Conservation (phyloP, 2,329 filamentous ascomycete species). For the Penicillium psychrosexuale region DNA sequence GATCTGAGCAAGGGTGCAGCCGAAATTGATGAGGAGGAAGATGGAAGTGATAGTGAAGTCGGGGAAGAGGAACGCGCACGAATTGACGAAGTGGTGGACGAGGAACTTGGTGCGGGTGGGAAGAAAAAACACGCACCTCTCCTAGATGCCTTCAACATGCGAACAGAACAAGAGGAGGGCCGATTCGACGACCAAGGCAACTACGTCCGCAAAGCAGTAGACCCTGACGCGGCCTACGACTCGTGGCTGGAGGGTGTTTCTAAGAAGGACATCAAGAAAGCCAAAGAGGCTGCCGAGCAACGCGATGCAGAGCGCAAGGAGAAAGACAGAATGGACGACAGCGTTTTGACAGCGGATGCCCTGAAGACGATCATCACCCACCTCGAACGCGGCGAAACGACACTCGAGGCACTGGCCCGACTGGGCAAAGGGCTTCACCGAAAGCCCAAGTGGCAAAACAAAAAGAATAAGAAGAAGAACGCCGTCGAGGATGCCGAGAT, state of each 20-base stretch:
- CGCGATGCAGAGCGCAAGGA: conserved; percentile 72
- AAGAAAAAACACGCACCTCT: conserved; percentile 92
- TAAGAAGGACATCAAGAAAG: conserved; percentile 88
- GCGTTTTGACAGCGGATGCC: conserved; percentile 68
- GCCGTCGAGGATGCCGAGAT: conserved; percentile 64
- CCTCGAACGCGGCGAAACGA: conserved; percentile 77
- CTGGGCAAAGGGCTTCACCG: conserved; percentile 65
- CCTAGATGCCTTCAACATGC: conserved; percentile 95
- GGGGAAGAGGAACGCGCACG: conserved; percentile 68
- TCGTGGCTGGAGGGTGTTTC: conserved; percentile 87
- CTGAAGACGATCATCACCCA: conserved; percentile 68
- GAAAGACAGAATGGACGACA: conserved; percentile 71
- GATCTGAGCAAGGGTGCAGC: conserved; percentile 53
- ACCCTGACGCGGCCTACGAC: conserved; percentile 88
- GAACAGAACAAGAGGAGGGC: conserved; percentile 84
- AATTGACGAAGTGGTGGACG: conserved; percentile 73
- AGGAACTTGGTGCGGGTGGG: conserved; percentile 84
- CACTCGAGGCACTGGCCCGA: conserved; percentile 80
- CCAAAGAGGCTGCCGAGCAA: conserved; percentile 81
- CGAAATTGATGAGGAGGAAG: conserved; percentile 62
- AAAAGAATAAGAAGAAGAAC: conserved; percentile 50
- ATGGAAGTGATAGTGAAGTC: conserved; percentile 55
- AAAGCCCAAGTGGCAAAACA: conserved; percentile 61
- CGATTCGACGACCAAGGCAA: conserved; percentile 89
- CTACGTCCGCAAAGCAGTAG: conserved; percentile 81